Evolutionary conservation across 495 filamentous ascomycete species (phyloP).

Genomic region (Penicillium samsonianum): DNA sequence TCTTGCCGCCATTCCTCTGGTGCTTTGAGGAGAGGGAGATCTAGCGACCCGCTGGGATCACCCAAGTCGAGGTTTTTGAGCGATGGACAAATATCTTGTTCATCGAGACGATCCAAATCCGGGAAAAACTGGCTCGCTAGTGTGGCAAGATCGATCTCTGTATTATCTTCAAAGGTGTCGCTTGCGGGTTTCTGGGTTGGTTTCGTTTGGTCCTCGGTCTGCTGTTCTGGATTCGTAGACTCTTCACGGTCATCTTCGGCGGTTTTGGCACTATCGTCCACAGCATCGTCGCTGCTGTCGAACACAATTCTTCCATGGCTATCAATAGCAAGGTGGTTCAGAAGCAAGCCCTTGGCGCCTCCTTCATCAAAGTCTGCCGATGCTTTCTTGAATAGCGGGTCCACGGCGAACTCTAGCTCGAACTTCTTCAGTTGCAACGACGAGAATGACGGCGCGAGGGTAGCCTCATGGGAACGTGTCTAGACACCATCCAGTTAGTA

Average conservation of each 20-base stretch:
- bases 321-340: conserved; percentile 96
- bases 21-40: conserved; percentile 90
- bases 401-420: conserved; percentile 94
- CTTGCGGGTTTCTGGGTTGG: conserved; percentile 36
- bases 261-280: conserved; percentile 59
- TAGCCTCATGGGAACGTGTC: conserved; percentile 88
- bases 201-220: conserved; percentile 23
- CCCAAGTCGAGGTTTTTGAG: conserved; percentile 91
- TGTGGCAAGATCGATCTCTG: conserved; percentile 73
- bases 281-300: conserved; percentile 91
- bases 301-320: conserved; percentile 90
- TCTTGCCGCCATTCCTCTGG: conserved; percentile 82
- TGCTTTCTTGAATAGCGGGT: conserved; percentile 97
- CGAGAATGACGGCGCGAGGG: conserved; percentile 82
- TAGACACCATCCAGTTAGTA: conserved; percentile 24
- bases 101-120: conserved; percentile 70
- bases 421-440: conserved; percentile 94
- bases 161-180: conserved; percentile 55
- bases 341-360: conserved; percentile 89
- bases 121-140: conserved; percentile 86
- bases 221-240: conserved; percentile 38
- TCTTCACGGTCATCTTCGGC: conserved; percentile 45
- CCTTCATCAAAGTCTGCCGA: conserved; percentile 98
- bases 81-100: conserved; percentile 92
- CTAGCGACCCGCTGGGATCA: conserved; percentile 75